Base-by-base conservation (phyloP, 23 red algal species). In the Gracilaria domingensis region DNA sequence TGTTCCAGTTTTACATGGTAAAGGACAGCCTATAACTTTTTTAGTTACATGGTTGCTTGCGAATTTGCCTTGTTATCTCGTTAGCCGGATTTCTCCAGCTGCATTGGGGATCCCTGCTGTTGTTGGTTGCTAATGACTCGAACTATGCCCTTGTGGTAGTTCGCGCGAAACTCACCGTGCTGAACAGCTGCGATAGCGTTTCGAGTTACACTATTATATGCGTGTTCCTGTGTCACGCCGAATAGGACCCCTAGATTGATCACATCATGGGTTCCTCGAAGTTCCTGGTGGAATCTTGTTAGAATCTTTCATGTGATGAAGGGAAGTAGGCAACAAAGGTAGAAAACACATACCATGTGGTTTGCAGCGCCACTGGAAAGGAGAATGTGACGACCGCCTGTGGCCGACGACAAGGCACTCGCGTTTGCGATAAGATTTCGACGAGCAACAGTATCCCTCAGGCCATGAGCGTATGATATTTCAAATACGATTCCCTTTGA, bases 161-260 rank as follows among this genome's bases (percentile, higher is more conserved):
- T 79, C 35, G 71, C 36, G 28, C 83, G 74, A 26, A 80, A 79
- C 40, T 81, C 74, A 20, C 75, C 83, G 54, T 94, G 92, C 39
- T 62, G 72, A 44, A 94, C 83, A 23, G 73, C 44, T 24, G 79
- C 83, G 47, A 48, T 35, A 25, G 92, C 77, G 34, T 59, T 71
- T 56, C 37, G 39, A 35, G 47, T 81, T 42, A 94, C 34, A 34
- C 73, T 58, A 8, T 59, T 75, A 45, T 75, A 74, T 14, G 83
- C 79, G 54, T 94, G 77, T 48, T 94, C 73, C 13, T 67, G 92
- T 34, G 82, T n/a, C 16, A 94, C 42, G 42, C 74, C 84, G 64
- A 94, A 88, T 13, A 94, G 72, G 34, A 87, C 37, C 38, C 70
- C 92, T 20, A 95, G 42, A 67, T 95, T 95, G 0, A 95, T 90